Evolutionary conservation across 106 monocot genomes (phyloP).

Genomic region (Dendrobium officinale): DNA sequence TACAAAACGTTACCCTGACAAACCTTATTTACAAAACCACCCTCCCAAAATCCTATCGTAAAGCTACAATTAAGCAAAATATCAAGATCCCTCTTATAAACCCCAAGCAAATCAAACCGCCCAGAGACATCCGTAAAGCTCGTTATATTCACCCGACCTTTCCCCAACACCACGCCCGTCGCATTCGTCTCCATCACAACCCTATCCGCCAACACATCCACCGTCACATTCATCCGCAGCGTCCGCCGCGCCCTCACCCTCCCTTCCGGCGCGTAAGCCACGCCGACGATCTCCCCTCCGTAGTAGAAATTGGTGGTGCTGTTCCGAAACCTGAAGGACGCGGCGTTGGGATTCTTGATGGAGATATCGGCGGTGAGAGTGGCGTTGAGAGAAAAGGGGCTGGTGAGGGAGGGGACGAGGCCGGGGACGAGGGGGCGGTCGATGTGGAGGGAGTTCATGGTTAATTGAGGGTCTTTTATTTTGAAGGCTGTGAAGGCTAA

Average conservation of each 20-base stretch:
- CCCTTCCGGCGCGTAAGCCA: conserved; percentile 36
- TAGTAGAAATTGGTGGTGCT: conserved; percentile 49
- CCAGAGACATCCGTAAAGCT: conserved; percentile 61
- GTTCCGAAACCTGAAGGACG: conserved; percentile 34
- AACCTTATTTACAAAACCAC: background rate
- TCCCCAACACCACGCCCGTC: background rate
- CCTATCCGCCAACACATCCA: conserved; percentile 39
- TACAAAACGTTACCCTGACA: background rate
- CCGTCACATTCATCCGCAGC: conserved; percentile 46
- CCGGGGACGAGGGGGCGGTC: conserved; percentile 1
- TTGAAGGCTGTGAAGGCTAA: conserved; percentile 41
- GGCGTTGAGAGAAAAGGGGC: conserved; percentile 25
- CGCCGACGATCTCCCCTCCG: conserved; percentile 27
- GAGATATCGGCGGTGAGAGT: conserved; percentile 41
- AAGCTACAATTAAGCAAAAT: conserved; percentile 50
- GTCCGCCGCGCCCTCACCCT: conserved; percentile 31
- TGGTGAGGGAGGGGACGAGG: background rate
- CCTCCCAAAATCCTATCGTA: conserved; percentile 20
- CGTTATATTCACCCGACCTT: conserved; percentile 26
- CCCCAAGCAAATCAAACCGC: conserved; percentile 43
- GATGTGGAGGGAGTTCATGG: conserved; percentile 24
- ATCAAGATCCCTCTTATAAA: conserved; percentile 52
- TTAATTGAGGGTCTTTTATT: conserved; percentile 29
- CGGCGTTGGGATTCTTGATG: conserved; percentile 55
- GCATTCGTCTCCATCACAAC: conserved; percentile 9